Conservation (phyloP, 1,139 yeast genomes). For the Zygosaccharomyces sapae region DNA sequence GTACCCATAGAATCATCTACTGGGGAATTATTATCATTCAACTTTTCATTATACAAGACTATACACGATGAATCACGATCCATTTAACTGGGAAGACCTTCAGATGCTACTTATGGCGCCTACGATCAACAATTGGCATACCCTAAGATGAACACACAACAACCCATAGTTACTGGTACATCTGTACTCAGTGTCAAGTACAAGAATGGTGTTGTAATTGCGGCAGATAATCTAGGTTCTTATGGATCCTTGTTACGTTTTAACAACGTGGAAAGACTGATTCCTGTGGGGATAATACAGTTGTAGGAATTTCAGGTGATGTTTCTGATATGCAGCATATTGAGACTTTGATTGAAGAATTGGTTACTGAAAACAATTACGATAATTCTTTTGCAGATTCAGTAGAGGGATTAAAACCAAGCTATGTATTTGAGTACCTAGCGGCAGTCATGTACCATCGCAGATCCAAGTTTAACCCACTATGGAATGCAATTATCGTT, state of each 20-base stretch:
- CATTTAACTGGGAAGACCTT: constrained; percentile 91
- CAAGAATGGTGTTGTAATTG: constrained; percentile 84
- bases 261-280: constrained; percentile 75
- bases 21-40: background rate
- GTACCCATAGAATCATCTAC: background rate
- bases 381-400: constrained; percentile 59
- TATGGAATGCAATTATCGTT: constrained; percentile 91
- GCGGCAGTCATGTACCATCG: constrained; percentile 80
- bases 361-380: constrained; percentile 73
- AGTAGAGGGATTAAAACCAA: constrained; percentile 68
- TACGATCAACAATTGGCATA: constrained; percentile 72
- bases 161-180: constrained; percentile 94
- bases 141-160: constrained; percentile 84
- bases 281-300: constrained; percentile 73
- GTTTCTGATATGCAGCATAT: constrained; percentile 88
- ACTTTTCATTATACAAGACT: background rate
- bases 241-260: constrained; percentile 92
- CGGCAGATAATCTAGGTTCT: constrained; percentile 92
- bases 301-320: constrained; percentile 94
- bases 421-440: constrained; percentile 83
- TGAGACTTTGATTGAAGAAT: constrained; percentile 67
- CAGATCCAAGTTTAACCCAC: constrained; percentile 89
- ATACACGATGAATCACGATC: constrained; percentile 82
- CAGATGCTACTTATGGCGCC: constrained; percentile 71
- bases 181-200: constrained; percentile 90